Conservation (phyloP, 306 rosid species). For the Aeschynomene evenia region DNA sequence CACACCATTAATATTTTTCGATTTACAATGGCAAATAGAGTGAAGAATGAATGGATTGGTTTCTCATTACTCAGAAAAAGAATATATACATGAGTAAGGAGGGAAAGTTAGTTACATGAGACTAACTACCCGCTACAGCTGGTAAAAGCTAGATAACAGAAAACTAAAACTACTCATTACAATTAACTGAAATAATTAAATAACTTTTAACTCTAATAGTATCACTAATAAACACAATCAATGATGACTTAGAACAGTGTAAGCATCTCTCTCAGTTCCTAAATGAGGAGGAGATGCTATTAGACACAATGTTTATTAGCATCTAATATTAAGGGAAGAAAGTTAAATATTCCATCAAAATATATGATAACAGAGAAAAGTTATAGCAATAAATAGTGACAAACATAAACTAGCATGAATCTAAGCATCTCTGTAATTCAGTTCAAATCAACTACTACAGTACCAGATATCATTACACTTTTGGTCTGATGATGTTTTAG, state of each 20-base stretch:
- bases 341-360: neutral
- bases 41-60: no score
- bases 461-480: conserved; percentile 15
- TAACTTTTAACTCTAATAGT: no score
- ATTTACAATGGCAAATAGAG: no score
- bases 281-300: neutral
- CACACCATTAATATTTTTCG: no score
- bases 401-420: conserved; percentile 11
- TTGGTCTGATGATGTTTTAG: neutral
- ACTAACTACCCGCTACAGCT: no score
- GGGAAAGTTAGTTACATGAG: no score
- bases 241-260: neutral
- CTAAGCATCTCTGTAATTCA: neutral
- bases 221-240: neutral
- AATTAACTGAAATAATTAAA: no score
- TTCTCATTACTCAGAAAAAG: no score
- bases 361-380: neutral
- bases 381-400: conserved; percentile 1
- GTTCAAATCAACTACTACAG: neutral
- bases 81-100: no score
- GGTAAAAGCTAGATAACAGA: no score
- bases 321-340: neutral
- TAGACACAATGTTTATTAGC: neutral
- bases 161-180: no score
- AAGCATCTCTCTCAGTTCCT: neutral